A percentile compares a stretch with the other conserved stretches of the same genome.
Conservation (phyloP, 768 basidiomycete genomes). For the Lactarius vividus region DNA sequence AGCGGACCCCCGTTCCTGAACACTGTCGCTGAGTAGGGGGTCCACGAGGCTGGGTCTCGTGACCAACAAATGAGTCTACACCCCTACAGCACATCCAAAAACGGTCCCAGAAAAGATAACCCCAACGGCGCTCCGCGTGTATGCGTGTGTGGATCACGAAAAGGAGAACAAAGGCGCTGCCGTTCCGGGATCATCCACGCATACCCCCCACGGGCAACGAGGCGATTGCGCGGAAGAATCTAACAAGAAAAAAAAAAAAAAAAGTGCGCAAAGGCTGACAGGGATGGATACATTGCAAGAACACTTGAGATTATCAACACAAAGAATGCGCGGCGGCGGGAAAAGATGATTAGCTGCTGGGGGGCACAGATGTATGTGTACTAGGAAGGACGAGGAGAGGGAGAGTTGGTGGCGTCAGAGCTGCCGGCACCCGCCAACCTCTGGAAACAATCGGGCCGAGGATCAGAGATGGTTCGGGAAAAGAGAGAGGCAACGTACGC, state of each 20-base stretch:
- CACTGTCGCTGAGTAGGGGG: not conserved
- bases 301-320: constrained; percentile 25
- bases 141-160: not conserved
- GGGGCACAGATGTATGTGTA: constrained; percentile 20
- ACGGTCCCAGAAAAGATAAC: constrained; percentile 1
- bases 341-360: constrained; percentile 14
- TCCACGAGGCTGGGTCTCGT: constrained; percentile 7
- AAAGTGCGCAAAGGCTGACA: not conserved
- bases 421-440: constrained; percentile 74
- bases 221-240: not conserved
- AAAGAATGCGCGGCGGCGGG: constrained; percentile 9
- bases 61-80: constrained; percentile 1
- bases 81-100: not conserved
- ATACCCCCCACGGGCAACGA: not conserved
- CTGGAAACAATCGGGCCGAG: constrained; percentile 7
- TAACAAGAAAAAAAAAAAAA: too few relatives aligned
- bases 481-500: constrained; percentile 55
- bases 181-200: not conserved
- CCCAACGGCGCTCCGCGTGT: constrained; percentile 16
- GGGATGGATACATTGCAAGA: constrained; percentile 25
- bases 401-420: constrained; percentile 22
- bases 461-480: not conserved
- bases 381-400: constrained; percentile 13
- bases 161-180: not conserved
- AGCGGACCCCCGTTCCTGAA: not conserved